Evolutionary conservation across 106 monocot species (phyloP), one percentile per base, ranked within the genome.

Genomic region (Xerophyta viscosa): DNA sequence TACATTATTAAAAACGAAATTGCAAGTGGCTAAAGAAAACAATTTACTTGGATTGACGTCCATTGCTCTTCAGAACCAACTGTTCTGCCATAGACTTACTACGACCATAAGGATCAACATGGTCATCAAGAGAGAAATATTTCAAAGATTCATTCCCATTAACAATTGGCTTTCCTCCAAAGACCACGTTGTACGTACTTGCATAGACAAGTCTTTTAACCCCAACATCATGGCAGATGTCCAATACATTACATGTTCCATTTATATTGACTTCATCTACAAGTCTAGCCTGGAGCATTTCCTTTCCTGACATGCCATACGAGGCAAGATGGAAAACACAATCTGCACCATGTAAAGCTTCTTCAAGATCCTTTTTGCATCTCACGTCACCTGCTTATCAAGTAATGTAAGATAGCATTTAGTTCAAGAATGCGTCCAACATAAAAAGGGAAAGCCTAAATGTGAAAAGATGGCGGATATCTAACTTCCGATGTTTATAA

Each of bases 251-350:
- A 82, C 98, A 90, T 18, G 98, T 99, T 25, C 98, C 90, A 47
- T 79, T 74, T 66, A 99, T 63, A 54, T 99, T 99, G 29, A 90
- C 61, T 50, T 60, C 50, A 63, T 99, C 98, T n/a, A 64, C 53
- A 20, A 73, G 79, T 3, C 74, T 64, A 9, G 86, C 17, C 37
- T 86, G 90, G 48, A 99, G 75, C 98, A 99, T 99, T 58, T 90
- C 82, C 68, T 99, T 99, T 37, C 98, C 86, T 24, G 90, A 99
- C 98, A 99, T 99, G 25, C 98, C 98, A 59, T 68, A 99, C 8
- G 98, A 99, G 27, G 98, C 98, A 46, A 99, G 74, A 59, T 99
- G 98, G 62, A 90, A 99, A 63, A 90, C 98, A 64, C 89, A 86
- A 63, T 99, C 70, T 29, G 46, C 79, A 8, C 98, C 80, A 10